phyloP scores from a whole-genome alignment of 805 yeast genomes.

The Suhomyces kilbournensis region DNA sequence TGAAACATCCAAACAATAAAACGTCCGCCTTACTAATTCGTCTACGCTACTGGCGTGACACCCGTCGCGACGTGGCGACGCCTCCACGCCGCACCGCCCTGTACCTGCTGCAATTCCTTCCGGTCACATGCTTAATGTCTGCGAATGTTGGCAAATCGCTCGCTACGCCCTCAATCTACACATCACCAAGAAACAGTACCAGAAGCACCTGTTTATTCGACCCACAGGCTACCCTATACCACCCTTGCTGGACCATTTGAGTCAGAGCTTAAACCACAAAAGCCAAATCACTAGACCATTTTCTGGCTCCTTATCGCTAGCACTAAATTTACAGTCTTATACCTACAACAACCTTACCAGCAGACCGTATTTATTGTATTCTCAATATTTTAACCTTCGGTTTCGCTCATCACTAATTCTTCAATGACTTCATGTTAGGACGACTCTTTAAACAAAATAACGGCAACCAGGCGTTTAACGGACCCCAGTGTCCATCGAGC shows the following conservation, averaged over 20 bases:
- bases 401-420: background rate
- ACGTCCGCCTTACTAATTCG: background rate
- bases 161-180: background rate
- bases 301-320: background rate
- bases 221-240: background rate
- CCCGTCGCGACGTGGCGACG: background rate
- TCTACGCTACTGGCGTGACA: background rate
- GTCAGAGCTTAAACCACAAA: background rate
- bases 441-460: slow-evolving; percentile 12
- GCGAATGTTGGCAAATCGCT: background rate
- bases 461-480: background rate
- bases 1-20: background rate
- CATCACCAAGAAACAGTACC: background rate
- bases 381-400: too few species aligned
- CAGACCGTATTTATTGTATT: background rate
- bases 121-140: background rate
- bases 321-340: background rate
- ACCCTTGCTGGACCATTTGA: background rate
- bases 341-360: background rate
- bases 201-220: background rate
- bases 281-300: background rate
- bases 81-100: background rate
- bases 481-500: background rate
- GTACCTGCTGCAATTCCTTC: background rate
- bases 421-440: slow-evolving; percentile 10